Conservation (phyloP, 2,329 filamentous ascomycete genomes). For the Penicillium frequentans region DNA sequence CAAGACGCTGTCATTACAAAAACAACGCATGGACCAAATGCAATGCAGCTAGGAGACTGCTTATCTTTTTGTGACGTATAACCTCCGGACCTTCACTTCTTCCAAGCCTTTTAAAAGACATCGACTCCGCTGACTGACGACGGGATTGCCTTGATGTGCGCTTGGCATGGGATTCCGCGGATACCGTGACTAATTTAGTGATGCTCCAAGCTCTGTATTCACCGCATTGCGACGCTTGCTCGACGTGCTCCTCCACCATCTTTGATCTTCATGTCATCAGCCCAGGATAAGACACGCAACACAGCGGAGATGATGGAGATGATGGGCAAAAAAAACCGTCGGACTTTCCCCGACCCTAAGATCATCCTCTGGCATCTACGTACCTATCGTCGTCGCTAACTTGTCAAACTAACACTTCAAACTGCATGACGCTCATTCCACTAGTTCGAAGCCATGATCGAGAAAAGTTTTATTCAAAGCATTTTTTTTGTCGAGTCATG, state of each 20-base stretch:
- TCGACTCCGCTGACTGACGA: not conserved
- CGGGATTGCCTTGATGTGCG: not conserved
- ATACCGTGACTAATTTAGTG: not conserved
- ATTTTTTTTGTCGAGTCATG: not conserved
- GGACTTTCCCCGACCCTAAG: not conserved
- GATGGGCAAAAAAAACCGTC: not conserved
- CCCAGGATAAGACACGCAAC: slow-evolving; percentile 13
- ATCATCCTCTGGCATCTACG: not conserved
- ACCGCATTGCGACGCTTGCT: not conserved
- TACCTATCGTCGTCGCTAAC: not conserved
- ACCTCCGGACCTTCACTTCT: not conserved
- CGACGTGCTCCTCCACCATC: not conserved
- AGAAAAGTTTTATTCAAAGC: not conserved
- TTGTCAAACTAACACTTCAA: not conserved
- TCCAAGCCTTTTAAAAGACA: not conserved
- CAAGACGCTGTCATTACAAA: slow-evolving; percentile 1
- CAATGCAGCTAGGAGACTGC: slow-evolving; percentile 9
- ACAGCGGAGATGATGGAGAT: slow-evolving; percentile 1
- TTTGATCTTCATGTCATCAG: slow-evolving; percentile 4
- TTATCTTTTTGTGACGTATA: slow-evolving; percentile 13
- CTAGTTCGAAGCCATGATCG: not conserved
- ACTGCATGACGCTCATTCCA: not conserved
- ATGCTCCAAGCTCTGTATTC: not conserved
- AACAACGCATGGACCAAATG: slow-evolving; percentile 11
- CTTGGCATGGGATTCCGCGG: not conserved